These are phyloP conservation scores for Dryas integrifolia DNA, from an alignment of 331 rosid species.

Conservation along the genomic window DNA sequence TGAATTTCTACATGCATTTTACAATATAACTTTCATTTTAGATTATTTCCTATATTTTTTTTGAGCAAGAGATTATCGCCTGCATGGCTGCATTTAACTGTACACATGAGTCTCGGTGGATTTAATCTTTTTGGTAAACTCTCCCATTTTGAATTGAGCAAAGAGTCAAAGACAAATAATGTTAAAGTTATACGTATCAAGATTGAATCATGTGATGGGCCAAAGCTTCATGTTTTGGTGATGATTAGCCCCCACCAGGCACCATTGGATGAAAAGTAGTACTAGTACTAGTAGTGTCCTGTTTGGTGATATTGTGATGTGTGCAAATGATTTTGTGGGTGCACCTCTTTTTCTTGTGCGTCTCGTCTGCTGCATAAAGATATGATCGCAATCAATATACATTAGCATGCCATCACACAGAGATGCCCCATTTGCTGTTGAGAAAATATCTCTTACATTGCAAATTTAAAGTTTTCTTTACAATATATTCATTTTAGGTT, in stretches of 20 bases:
- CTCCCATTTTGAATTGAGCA: neutral
- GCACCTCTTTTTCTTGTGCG: slow-evolving; percentile 26
- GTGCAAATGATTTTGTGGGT: slow-evolving; percentile 49
- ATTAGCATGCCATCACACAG: too few species aligned
- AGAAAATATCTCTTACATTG: too few species aligned
- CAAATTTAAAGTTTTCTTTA: too few species aligned
- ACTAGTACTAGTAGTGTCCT: slow-evolving; percentile 24
- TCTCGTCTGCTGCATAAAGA: slow-evolving; percentile 13
- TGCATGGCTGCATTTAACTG: too few species aligned
- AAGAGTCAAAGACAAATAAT: neutral
- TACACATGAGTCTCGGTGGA: too few species aligned
- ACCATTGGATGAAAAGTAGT: slow-evolving; percentile 21
- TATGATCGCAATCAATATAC: neutral
- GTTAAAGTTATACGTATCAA: slow-evolving; percentile 15
- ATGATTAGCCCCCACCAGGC: slow-evolving; percentile 46
- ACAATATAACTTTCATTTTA: too few species aligned
- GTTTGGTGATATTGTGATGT: slow-evolving; percentile 33
- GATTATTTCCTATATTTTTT: too few species aligned
- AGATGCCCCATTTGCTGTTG: too few species aligned
- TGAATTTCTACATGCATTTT: too few species aligned
- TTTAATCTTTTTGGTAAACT: neutral
- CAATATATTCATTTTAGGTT: too few species aligned
- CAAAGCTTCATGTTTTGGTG: slow-evolving; percentile 14
- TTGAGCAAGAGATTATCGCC: too few species aligned
- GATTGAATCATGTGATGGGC: slow-evolving; percentile 29